Conservation (phyloP, 441 rosid species). For the Erodium trifolium region DNA sequence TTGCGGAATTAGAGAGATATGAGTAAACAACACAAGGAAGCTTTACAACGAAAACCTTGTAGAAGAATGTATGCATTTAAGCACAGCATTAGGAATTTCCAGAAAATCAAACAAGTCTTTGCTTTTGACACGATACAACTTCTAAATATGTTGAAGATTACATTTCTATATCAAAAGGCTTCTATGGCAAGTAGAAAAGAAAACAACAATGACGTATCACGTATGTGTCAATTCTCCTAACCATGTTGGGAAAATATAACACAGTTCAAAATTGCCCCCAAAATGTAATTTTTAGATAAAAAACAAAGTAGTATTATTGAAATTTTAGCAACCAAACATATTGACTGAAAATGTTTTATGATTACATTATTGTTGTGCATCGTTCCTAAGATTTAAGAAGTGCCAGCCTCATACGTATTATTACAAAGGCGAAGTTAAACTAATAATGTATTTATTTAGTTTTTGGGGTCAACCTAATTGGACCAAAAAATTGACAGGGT, state of each 20-base stretch:
- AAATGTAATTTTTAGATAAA: no score
- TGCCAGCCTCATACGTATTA: no score
- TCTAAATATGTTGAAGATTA: neutral
- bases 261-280: neutral
- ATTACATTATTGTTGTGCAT: no score
- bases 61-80: neutral
- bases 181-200: neutral
- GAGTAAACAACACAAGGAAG: neutral
- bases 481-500: no score
- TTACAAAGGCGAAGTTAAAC: no score
- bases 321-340: neutral
- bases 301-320: no score
- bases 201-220: neutral
- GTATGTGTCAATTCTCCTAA: neutral
- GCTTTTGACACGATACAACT: neutral
- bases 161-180: neutral
- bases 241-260: neutral
- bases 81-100: neutral
- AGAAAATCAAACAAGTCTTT: neutral
- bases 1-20: no score
- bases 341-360: neutral
- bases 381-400: no score
- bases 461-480: no score
- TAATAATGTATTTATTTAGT: no score
- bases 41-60: neutral